phyloP scores from a whole-genome alignment of 306 rosid species.

The Fragaria nilgerrensis region DNA sequence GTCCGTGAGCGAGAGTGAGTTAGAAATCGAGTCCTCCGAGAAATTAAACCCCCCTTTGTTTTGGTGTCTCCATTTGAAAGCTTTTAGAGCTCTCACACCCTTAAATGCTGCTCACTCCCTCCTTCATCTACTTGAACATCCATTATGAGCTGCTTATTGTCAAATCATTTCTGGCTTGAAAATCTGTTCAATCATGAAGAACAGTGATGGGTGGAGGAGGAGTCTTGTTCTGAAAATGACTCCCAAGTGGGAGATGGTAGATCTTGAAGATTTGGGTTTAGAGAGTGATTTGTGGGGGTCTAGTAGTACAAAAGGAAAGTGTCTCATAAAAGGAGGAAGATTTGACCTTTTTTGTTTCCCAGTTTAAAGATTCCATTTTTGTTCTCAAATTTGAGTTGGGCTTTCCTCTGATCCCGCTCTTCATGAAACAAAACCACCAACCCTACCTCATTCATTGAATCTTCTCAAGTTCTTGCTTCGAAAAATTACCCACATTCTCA shows the following conservation, averaged over 20 bases:
- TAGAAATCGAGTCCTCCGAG: conserved; percentile 8
- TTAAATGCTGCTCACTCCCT: not conserved
- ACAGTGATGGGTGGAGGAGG: not conserved
- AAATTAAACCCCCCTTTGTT: conserved; percentile 21
- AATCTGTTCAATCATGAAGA: not conserved
- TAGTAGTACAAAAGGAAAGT: not conserved
- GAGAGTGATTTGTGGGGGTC: not conserved
- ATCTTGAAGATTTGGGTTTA: conserved; percentile 11
- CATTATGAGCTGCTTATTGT: not conserved
- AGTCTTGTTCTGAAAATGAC: conserved; percentile 1
- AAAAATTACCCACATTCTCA: not conserved
- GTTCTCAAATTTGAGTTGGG: not conserved
- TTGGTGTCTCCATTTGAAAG: conserved; percentile 8
- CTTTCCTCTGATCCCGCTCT: not conserved
- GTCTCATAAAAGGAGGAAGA: not conserved
- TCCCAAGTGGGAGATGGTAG: not conserved
- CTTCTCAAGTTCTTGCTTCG: conserved; percentile 6
- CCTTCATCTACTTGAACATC: not conserved
- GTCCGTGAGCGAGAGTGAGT: conserved; percentile 30
- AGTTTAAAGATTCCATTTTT: not conserved
- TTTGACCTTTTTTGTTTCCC: conserved; percentile 1
- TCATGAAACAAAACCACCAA: not conserved
- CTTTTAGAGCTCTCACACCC: conserved; percentile 20
- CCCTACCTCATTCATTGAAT: not conserved
- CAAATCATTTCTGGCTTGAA: not conserved